Evolutionary conservation across 305 asterid species (phyloP).

Genomic region (Salvia sclarea): DNA sequence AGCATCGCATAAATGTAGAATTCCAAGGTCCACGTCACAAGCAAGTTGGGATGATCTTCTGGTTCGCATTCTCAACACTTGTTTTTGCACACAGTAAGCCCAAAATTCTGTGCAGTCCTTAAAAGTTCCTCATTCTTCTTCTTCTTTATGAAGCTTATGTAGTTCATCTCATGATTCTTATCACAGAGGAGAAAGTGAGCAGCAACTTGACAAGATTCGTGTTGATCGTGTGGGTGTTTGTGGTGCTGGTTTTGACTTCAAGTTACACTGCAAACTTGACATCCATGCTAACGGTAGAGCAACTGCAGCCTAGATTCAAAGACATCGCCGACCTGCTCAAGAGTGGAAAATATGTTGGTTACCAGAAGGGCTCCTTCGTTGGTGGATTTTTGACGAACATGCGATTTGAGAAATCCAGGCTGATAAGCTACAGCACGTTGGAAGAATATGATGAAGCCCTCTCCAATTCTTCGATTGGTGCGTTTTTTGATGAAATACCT

Average conservation of each 20-base stretch:
- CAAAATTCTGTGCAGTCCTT: neutral
- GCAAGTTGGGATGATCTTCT: slow-evolving; percentile 56
- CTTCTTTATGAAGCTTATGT: neutral
- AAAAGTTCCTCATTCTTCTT: neutral
- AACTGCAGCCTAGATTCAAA: no score
- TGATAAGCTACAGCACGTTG: slow-evolving; percentile 28
- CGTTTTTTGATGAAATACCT: slow-evolving; percentile 38
- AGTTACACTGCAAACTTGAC: slow-evolving; percentile 49
- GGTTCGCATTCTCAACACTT: slow-evolving; percentile 64
- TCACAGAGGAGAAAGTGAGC: neutral
- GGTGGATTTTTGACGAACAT: neutral
- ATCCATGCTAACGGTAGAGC: no score
- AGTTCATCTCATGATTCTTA: no score
- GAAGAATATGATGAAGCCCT: slow-evolving; percentile 39
- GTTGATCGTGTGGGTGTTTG: slow-evolving; percentile 48
- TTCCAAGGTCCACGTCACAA: slow-evolving; percentile 50
- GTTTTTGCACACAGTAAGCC: neutral
- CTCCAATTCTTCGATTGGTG: slow-evolving; percentile 34
- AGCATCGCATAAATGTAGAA: slow-evolving; percentile 50
- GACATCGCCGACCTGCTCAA: no score
- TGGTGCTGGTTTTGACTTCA: slow-evolving; percentile 43
- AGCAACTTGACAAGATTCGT: slow-evolving; percentile 46
- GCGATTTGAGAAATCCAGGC: slow-evolving; percentile 9
- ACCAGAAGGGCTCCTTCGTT: neutral
- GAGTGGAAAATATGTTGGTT: neutral